A percentile compares a stretch with the other conserved stretches of the same genome.
phyloP scores from a whole-genome alignment of 2,329 filamentous ascomycete species.

The Fusarium miscanthi region DNA sequence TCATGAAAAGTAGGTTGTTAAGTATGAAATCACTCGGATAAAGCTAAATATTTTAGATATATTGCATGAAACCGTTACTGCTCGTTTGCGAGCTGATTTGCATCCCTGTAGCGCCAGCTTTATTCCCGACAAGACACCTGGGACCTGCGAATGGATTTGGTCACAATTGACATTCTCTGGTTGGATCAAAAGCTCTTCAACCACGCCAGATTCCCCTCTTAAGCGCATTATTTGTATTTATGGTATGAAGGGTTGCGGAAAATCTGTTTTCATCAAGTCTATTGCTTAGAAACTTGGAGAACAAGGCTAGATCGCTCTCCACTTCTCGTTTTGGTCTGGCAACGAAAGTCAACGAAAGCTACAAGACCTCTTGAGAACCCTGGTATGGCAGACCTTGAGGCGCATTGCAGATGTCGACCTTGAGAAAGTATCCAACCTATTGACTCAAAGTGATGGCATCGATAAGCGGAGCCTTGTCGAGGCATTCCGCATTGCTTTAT shows the following conservation, averaged over 20 bases:
- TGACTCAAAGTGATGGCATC: background rate
- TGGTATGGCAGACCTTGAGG: fast-evolving
- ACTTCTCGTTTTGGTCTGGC: background rate
- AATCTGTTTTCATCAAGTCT: background rate
- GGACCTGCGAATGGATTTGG: background rate
- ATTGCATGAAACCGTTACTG: too few relatives aligned
- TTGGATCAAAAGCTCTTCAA: fast-evolving
- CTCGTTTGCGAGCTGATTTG: background rate
- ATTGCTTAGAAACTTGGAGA: background rate
- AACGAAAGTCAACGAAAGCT: background rate
- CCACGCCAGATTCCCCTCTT: fast-evolving
- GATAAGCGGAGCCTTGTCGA: background rate
- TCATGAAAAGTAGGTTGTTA: fast-evolving
- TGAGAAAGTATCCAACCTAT: background rate
- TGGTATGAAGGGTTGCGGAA: fast-evolving
- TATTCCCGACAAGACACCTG: background rate
- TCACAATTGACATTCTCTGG: background rate
- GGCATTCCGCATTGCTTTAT: background rate
- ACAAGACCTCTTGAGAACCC: background rate
- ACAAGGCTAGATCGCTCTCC: background rate
- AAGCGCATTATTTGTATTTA: fast-evolving
- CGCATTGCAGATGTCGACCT: fast-evolving
- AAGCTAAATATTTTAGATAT: background rate
- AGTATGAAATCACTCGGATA: fast-evolving
- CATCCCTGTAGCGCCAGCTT: background rate